A percentile compares a stretch with the other conserved stretches of the same genome.
Evolutionary conservation across 2,329 filamentous ascomycete species (phyloP).

Genomic region (Acrodontium crateriforme): DNA sequence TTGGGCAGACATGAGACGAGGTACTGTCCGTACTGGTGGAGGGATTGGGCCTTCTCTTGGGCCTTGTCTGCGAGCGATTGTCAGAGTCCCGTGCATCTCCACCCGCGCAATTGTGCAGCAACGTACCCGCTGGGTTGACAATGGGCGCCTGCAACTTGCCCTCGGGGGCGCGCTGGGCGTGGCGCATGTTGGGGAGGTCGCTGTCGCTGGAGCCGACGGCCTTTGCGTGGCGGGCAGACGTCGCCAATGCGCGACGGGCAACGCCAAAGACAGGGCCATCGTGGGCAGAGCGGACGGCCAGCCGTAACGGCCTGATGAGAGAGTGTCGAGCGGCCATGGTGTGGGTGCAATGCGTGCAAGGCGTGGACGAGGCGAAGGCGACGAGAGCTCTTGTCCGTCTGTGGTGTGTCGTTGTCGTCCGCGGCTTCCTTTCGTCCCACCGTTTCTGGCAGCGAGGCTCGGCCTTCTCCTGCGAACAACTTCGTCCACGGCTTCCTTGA

Average conservation of each 20-base stretch:
- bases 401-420: too few species aligned
- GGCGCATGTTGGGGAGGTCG: conserved; percentile 32
- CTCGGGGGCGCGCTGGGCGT: conserved; percentile 26
- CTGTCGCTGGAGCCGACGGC: conserved; percentile 25
- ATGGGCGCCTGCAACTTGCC: conserved; percentile 58
- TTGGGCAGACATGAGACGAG: conserved; percentile 93
- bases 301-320: conserved; percentile 5
- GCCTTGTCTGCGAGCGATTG: conserved; percentile 90
- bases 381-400: too few species aligned
- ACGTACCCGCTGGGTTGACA: conserved; percentile 58
- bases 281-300: conserved; percentile 1
- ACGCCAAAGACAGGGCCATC: too few species aligned
- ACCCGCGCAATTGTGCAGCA: too few species aligned
- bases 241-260: conserved; percentile 29
- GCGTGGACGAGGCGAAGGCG: too few species aligned
- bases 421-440: too few species aligned
- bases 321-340: conserved; percentile 6
- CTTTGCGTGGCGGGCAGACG: conserved; percentile 28
- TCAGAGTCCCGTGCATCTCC: too few species aligned
- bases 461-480: too few species aligned
- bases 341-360: too few species aligned
- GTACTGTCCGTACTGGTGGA: conserved; percentile 94
- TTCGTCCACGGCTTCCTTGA: too few species aligned
- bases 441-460: too few species aligned
- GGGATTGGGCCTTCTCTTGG: conserved; percentile 66